Base-by-base conservation (phyloP, 768 basidiomycete genomes). In the Lentinula sp. region DNA sequence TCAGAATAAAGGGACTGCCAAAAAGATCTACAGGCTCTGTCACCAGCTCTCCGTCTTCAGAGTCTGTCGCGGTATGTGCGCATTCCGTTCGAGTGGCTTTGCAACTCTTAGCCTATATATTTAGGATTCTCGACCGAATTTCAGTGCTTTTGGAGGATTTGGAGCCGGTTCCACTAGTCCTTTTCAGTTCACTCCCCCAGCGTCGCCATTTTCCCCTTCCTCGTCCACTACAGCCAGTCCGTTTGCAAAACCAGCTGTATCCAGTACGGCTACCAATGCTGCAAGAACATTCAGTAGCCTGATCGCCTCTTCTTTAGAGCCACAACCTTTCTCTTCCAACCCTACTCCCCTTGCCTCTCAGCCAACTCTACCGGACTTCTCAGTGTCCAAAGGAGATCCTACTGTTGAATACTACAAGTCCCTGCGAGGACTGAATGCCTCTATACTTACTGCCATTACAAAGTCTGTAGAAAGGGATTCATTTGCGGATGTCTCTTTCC, bases 371-470 rank as follows among this genome's bases (percentile, higher is more conserved):
- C 65, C 64, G 9, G 57, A 65, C 53, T 50, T 60, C 51, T 13
- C 62, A 33, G 45, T 51, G 20, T 50, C 63, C 32, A 68, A 72
- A 41, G 66, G 74, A 36, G 65, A 66, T 15, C 63, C 66, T 28
- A 77, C 79, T 39, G 65, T 83, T 15, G 81, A 82, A 57, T 90
- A 86, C 68, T 90, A 84, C 73, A 82, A 75, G 43, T 81, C 84
- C 28, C 79, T 92, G n/a, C 85, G 90, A 39, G 90, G 89, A 13
- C 78, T 92, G 45, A 92, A 92, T 66, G 72, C 80, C 37, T 88
- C 87, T 2, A 76, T 91, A 62, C 69, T 88, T 23, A 74, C 80
- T n/a, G 79, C 82, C 13, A 69, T 90, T 58, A 76, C 81, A 35
- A 80, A 81, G 61, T 81, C 83, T 20, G 75, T 89, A 20, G 82